Base-by-base conservation (phyloP, 2,329 filamentous ascomycete species). In the Pestalotiopsis sp. region DNA sequence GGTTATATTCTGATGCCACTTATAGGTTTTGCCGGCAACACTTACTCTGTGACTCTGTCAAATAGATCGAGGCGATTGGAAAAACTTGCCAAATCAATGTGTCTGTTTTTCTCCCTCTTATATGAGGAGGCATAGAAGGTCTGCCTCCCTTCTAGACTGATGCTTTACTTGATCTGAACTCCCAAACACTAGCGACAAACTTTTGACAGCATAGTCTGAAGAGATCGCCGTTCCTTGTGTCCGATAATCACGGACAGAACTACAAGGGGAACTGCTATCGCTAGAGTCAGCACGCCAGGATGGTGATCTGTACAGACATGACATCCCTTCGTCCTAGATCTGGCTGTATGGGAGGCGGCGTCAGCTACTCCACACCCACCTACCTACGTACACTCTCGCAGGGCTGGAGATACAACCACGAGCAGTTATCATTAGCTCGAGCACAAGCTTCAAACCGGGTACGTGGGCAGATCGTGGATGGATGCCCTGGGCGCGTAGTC, bases 251-350 rank as follows among this genome's bases (percentile, higher is more conserved):
- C 20, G 3, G 45, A 9, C 17, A 52, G 20, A n/a, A 9, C 11
- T 7, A n/a, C 4, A 9, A 23, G 5, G 31, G 31, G 31, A 17
- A 52, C 7, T 20, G 45, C 31, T 31, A 59, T 36, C 27, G 23
- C 57, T 59, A 23, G 20, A 25, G 20, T 23, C 11, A 25, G 5
- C 14, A 14, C 9, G 4, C 1, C 27, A 5, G 27, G 9, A 59
- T 59, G 57, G 20, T 59, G 11, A 5, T 12, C 27, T 27, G 27
- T 27, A 27, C 4, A 27, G 27, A 27, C 4, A 31, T 59, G 57
- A 49, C 61, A 64, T 64, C 61, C 61, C 38, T 64, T 64, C 20
- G 61, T 49, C 61, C 61, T 64, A 64, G 45, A 20, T 20, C 17
- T 36, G 5, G 7, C 7, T 9, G 31, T 36, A 9, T 36, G 31